phyloP scores from a whole-genome alignment of 192 early-diverging fungal genomes.

The Martensiomyces pterosporus region DNA sequence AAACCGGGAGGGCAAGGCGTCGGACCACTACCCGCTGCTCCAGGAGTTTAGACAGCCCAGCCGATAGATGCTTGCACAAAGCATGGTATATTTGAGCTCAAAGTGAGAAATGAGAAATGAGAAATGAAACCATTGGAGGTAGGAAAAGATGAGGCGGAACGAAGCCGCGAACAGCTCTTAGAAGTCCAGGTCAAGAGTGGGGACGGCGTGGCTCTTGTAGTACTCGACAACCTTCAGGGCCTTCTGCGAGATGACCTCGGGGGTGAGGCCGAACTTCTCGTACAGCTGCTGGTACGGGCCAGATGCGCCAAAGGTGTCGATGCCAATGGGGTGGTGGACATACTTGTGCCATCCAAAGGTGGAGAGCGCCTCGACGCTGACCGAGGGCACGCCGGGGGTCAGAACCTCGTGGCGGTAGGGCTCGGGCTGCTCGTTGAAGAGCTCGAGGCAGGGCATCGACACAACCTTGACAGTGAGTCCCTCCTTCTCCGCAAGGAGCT shows the following conservation, averaged over 20 bases:
- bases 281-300: conserved; percentile 82
- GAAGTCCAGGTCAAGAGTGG: conserved; percentile 38
- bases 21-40: conserved; percentile 34
- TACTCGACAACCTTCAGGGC: conserved; percentile 74
- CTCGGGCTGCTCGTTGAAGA: conserved; percentile 81
- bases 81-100: too few relatives aligned
- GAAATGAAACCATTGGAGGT: too few relatives aligned
- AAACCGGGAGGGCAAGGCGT: conserved; percentile 36
- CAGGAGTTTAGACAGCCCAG: too few relatives aligned
- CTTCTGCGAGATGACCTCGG: conserved; percentile 68
- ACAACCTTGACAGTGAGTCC: conserved; percentile 72
- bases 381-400: conserved; percentile 69
- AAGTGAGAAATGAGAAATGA: too few relatives aligned
- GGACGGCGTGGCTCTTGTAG: conserved; percentile 56
- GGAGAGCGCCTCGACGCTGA: conserved; percentile 82
- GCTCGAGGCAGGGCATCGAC: conserved; percentile 88
- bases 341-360: conserved; percentile 93
- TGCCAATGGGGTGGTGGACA: conserved; percentile 82
- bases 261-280: conserved; percentile 79
- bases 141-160: too few relatives aligned
- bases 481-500: conserved; percentile 56
- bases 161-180: too few relatives aligned
- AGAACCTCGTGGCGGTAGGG: conserved; percentile 83
- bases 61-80: too few relatives aligned
- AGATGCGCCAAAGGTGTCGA: conserved; percentile 85